Evolutionary conservation across 345 rosid genomes (phyloP).

Genomic region (Combretum micranthum): DNA sequence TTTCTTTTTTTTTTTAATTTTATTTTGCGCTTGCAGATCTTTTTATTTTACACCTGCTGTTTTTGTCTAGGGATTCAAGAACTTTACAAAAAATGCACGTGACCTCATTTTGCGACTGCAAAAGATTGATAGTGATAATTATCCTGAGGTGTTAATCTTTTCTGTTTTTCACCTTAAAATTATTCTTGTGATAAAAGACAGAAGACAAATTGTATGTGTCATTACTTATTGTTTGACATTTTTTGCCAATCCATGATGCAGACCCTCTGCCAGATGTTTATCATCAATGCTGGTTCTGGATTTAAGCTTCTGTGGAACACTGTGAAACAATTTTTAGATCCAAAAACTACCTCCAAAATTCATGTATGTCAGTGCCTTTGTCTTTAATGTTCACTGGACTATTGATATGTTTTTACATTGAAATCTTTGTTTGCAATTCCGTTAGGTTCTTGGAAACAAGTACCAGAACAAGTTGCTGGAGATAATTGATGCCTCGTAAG

Average conservation of each 20-base stretch:
- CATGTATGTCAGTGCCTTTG: conserved; percentile 43
- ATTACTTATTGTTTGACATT: neutral
- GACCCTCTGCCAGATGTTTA: conserved; percentile 98
- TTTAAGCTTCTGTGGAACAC: conserved; percentile 91
- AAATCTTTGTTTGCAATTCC: conserved; percentile 13
- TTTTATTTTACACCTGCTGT: conserved; percentile 3
- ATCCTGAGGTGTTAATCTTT: conserved; percentile 72
- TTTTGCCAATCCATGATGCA: conserved; percentile 23
- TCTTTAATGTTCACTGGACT: neutral
- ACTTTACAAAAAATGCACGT: conserved; percentile 85
- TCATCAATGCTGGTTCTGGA: conserved; percentile 92
- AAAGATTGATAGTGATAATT: conserved; percentile 95
- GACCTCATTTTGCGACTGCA: conserved; percentile 86
- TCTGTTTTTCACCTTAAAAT: neutral
- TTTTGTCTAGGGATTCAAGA: conserved; percentile 66
- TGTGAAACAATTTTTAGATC: conserved; percentile 82
- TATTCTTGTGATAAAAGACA: neutral
- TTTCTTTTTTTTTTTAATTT: neutral
- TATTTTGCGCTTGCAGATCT: neutral
- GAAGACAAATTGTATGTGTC: neutral
- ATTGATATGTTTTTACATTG: neutral
- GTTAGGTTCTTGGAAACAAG: conserved; percentile 92
- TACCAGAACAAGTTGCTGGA: conserved; percentile 83
- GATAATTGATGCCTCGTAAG: conserved; percentile 76
- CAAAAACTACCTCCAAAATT: conserved; percentile 94